Conservation (phyloP, 1,284 basidiomycete genomes). For the Megacollybia platyphylla region DNA sequence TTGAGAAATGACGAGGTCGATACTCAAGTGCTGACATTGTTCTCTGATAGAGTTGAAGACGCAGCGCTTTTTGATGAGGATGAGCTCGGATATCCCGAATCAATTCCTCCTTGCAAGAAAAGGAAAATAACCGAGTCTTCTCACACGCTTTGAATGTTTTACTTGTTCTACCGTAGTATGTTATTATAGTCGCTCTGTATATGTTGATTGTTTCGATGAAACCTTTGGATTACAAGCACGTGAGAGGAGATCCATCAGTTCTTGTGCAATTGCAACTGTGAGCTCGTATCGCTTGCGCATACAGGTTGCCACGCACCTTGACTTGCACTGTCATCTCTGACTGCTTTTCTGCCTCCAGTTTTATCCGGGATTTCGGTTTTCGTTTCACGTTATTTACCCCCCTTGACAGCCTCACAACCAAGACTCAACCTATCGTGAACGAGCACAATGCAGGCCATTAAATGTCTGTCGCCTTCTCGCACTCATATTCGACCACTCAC, state of each 20-base stretch:
- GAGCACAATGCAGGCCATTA: conserved; percentile 55
- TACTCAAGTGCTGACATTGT: too few species aligned
- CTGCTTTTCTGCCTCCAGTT: neutral
- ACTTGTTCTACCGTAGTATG: too few species aligned
- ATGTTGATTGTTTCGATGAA: neutral
- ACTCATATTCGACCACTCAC: conserved; percentile 15
- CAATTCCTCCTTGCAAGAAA: too few species aligned
- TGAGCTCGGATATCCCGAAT: too few species aligned
- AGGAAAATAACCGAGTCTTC: too few species aligned
- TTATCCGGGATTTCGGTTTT: neutral
- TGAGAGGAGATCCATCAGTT: neutral
- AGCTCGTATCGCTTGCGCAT: neutral
- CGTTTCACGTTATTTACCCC: neutral
- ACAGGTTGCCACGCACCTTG: neutral
- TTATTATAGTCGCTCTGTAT: too few species aligned
- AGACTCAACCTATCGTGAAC: conserved; percentile 7
- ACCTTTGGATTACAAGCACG: neutral
- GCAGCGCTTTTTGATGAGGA: too few species aligned
- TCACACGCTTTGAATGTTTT: too few species aligned
- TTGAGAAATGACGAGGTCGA: too few species aligned
- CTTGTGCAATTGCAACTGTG: neutral
- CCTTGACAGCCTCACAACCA: neutral
- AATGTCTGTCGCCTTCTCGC: conserved; percentile 30
- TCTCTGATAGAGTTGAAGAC: too few species aligned
- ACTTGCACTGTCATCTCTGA: neutral